A percentile compares a stretch with the other conserved stretches of the same genome.
These are phyloP conservation scores for Phyllosticta citriasiana DNA, from an alignment of 2,329 filamentous ascomycete genomes.

Conservation along the genomic window DNA sequence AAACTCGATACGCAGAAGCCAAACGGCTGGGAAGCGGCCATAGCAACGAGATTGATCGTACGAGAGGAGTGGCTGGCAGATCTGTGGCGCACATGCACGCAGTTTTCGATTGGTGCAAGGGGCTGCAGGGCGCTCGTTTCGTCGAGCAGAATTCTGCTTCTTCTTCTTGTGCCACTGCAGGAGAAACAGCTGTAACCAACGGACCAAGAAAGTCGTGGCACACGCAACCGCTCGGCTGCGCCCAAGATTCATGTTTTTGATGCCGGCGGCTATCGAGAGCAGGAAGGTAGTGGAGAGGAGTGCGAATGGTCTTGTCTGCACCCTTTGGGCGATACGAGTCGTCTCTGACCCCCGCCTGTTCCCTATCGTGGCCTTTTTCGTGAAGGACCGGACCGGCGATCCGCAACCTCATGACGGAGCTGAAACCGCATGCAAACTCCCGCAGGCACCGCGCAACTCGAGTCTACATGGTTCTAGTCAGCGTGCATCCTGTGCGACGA, in stretches of 20 bases:
- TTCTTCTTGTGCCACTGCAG: neutral
- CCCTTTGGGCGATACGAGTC: too few relatives aligned
- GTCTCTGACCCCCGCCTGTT: too few relatives aligned
- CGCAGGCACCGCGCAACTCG: neutral
- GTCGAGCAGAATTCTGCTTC: neutral
- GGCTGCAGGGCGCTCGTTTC: neutral
- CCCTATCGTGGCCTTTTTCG: too few relatives aligned
- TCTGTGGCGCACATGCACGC: neutral
- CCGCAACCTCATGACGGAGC: neutral
- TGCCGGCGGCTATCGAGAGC: too few relatives aligned
- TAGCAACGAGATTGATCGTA: neutral
- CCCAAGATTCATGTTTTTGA: too few relatives aligned
- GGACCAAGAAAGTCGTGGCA: too few relatives aligned
- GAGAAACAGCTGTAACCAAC: neutral
- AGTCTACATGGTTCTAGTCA: neutral
- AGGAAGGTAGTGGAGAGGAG: too few relatives aligned
- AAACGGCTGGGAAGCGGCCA: neutral
- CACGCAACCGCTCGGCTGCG: too few relatives aligned
- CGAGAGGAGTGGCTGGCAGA: neutral
- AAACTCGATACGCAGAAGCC: neutral
- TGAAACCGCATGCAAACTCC: neutral
- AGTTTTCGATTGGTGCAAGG: neutral
- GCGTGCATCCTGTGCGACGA: neutral
- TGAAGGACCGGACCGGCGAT: neutral
- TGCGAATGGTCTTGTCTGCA: too few relatives aligned